These are phyloP conservation scores for Daedaleopsis sinensis DNA, from an alignment of 768 basidiomycete genomes.

Conservation along the genomic window DNA sequence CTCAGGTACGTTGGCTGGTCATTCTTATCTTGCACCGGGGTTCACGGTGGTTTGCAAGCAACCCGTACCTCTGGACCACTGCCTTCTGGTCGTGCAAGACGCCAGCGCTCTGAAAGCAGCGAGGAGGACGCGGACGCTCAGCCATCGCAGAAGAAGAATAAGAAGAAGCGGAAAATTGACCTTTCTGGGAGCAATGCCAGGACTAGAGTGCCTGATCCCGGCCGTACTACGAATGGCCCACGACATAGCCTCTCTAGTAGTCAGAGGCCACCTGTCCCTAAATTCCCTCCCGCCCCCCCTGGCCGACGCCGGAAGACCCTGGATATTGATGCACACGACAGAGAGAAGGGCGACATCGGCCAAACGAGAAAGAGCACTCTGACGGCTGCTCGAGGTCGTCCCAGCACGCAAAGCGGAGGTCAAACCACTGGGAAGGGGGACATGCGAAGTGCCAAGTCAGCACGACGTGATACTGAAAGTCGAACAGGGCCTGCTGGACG, in stretches of 20 bases:
- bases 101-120: background rate
- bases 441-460: too few species aligned
- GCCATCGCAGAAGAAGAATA: conserved; percentile 6
- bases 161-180: conserved; percentile 9
- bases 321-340: background rate
- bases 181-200: background rate
- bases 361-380: background rate
- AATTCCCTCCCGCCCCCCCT: background rate
- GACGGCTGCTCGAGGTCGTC: background rate
- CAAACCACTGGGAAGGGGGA: background rate
- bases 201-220: conserved; percentile 1
- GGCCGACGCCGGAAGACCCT: background rate
- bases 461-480: too few species aligned
- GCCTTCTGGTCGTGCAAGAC: background rate
- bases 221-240: background rate
- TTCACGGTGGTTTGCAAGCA: background rate
- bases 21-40: background rate
- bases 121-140: conserved; percentile 1
- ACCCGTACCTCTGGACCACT: background rate
- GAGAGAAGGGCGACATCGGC: background rate
- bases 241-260: background rate
- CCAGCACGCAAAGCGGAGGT: background rate
- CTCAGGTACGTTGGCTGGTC: background rate
- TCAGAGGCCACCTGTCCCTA: background rate
- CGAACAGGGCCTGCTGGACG: too few species aligned